Evolutionary conservation across 495 filamentous ascomycete species (phyloP).

Genomic region (Penicillium bovifimosum): DNA sequence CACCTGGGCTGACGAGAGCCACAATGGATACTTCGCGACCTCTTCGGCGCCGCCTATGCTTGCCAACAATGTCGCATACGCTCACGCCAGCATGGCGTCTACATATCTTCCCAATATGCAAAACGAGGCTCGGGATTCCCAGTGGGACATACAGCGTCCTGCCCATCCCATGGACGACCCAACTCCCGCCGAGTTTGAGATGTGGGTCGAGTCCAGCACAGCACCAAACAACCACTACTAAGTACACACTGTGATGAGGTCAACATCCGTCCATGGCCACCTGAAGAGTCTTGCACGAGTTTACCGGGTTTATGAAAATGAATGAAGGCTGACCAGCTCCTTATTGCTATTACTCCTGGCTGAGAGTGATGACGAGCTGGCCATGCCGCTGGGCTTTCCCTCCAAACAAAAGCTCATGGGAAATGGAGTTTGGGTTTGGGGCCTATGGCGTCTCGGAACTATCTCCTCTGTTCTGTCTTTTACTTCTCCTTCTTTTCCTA

Average conservation of each 20-base stretch:
- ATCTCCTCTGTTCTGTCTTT: background rate
- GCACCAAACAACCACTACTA: background rate
- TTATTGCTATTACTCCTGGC: background rate
- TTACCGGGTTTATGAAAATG: background rate
- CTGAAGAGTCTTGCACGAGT: background rate
- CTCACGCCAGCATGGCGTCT: background rate
- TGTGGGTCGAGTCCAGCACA: constrained; percentile 5
- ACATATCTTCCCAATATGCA: constrained; percentile 8
- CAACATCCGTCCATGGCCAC: background rate
- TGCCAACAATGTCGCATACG: constrained; percentile 9
- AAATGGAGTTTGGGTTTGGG: constrained; percentile 1
- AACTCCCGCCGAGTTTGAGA: constrained; percentile 2
- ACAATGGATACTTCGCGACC: background rate
- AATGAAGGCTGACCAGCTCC: constrained; percentile 4
- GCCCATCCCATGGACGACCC: background rate
- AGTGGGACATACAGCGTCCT: constrained; percentile 6
- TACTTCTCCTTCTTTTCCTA: background rate
- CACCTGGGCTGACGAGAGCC: constrained; percentile 3
- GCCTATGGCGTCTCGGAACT: background rate
- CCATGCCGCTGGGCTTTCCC: constrained; percentile 11
- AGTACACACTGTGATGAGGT: background rate
- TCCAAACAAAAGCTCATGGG: constrained; percentile 4
- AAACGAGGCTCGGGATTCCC: constrained; percentile 3
- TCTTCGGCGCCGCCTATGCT: background rate
- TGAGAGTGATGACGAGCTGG: constrained; percentile 1